These are phyloP conservation scores for Xanthoconium stramineum DNA, from an alignment of 768 basidiomycete genomes.

Conservation along the genomic window DNA sequence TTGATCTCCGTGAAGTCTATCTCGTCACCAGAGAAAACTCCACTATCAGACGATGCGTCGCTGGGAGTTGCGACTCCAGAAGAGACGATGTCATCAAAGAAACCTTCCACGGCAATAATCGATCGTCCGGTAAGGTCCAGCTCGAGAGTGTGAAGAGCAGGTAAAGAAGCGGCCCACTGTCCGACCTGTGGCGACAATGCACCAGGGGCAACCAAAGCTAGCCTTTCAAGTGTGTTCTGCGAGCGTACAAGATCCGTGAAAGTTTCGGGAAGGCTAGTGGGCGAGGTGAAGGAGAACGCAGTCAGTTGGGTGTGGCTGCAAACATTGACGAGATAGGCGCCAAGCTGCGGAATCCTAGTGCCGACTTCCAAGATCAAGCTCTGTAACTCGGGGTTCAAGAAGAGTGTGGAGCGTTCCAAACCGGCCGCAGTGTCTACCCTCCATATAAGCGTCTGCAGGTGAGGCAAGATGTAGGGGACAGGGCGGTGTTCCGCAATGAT, in stretches of 20 bases:
- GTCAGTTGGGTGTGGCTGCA: slow-evolving; percentile 60
- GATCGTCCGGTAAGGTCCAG: slow-evolving; percentile 71
- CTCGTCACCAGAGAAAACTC: slow-evolving; percentile 75
- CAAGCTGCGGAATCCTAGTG: slow-evolving; percentile 54
- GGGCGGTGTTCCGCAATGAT: slow-evolving; percentile 65
- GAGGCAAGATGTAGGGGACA: slow-evolving; percentile 61
- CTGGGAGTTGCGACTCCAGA: slow-evolving; percentile 72
- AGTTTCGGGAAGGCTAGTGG: slow-evolving; percentile 65
- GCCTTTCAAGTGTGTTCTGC: slow-evolving; percentile 57
- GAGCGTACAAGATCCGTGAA: slow-evolving; percentile 63
- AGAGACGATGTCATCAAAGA: slow-evolving; percentile 67
- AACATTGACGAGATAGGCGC: slow-evolving; percentile 61
- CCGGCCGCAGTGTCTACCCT: slow-evolving; percentile 64
- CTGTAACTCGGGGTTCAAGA: slow-evolving; percentile 63
- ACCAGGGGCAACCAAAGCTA: slow-evolving; percentile 71
- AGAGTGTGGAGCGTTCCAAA: slow-evolving; percentile 60
- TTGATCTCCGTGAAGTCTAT: slow-evolving; percentile 73
- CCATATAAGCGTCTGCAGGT: slow-evolving; percentile 69
- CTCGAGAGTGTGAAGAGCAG: slow-evolving; percentile 58
- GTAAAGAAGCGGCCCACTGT: slow-evolving; percentile 66
- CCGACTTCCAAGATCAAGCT: slow-evolving; percentile 60
- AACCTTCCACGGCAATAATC: slow-evolving; percentile 70
- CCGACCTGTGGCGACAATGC: slow-evolving; percentile 69
- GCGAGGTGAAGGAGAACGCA: slow-evolving; percentile 68
- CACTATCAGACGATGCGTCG: slow-evolving; percentile 70